Base-by-base conservation (phyloP, 768 basidiomycete species). In the Lentinula lateritia region DNA sequence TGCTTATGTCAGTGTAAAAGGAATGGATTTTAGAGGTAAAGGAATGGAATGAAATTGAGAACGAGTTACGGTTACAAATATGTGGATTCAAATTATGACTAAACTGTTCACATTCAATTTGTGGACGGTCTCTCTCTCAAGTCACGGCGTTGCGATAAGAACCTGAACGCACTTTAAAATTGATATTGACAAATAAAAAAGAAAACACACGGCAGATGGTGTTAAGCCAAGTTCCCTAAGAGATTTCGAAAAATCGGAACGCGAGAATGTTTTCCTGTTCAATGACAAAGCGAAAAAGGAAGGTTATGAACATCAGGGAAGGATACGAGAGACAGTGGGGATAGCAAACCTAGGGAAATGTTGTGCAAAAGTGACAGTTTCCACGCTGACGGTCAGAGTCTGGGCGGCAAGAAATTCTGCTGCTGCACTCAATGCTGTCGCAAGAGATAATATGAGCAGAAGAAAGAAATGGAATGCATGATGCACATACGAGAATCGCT, bases 361-460 rank as follows among this genome's bases (percentile, higher is more conserved):
- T 65, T 88, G 87, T 0, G 90, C 79, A 63, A 97, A 82, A 1
- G 81, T 80, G 39, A 96, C 86, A 0, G 88, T 89, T 36, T 93
- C 92, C 13, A 89, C 90, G 66, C 88, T 84, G 20, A 93, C 83
- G 1, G 72, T 67, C 36, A 90, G 69, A 28, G 78, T 80, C 72
- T 96, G 93, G 0, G 83, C 84, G 4, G 93, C 94, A 36, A 96
- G 72, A 70, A 80, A 95, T 74, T 96, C 93, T 20, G 94, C 93
- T 0, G 96, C 93, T 66, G 90, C 90, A 0, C 82, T 80, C 52
- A 97, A 78, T 2, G 90, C 94, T 95, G 66, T 52, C 15, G 35
- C 13, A 10, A 15, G 13, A 52, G 56, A 16, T 36, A 36, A 13
- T 9, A n/a, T 50, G 36, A 38, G 20, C 58, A 36, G 16, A 43